Percentiles rank a stretch among this genome's conserved stretches.
These are phyloP conservation scores for Microcyclospora tardicrescens DNA, from an alignment of 2,329 filamentous ascomycete genomes.

Conservation along the genomic window DNA sequence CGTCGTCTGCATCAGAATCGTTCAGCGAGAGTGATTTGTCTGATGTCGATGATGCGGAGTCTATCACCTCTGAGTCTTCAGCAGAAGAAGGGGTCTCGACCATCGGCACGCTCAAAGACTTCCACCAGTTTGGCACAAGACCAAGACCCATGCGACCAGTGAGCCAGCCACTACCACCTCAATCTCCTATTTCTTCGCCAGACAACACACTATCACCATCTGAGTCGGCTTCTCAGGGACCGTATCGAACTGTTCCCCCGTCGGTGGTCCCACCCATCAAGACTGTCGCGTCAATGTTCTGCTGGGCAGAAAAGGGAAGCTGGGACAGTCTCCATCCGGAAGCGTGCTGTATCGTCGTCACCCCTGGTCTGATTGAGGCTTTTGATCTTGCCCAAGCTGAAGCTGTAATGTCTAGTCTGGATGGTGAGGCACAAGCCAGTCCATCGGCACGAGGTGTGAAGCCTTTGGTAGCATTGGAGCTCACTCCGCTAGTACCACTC, in stretches of 20 bases:
- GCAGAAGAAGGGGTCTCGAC: slow-evolving; percentile 35
- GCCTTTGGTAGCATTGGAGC: slow-evolving; percentile 58
- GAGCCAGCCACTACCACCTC: slow-evolving; percentile 10
- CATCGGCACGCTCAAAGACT: slow-evolving; percentile 23
- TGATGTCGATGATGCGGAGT: slow-evolving; percentile 35
- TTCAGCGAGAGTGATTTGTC: slow-evolving; percentile 46
- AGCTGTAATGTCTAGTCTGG: slow-evolving; percentile 28
- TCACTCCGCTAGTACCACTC: slow-evolving; percentile 83
- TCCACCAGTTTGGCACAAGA: slow-evolving; percentile 11
- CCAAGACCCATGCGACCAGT: slow-evolving; percentile 21
- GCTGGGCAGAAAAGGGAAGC: slow-evolving; percentile 49
- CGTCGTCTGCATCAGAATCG: slow-evolving; percentile 58
- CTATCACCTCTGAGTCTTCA: slow-evolving; percentile 37
- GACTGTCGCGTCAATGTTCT: slow-evolving; percentile 47
- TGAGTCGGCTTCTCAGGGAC: slow-evolving; percentile 67
- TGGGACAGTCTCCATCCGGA: slow-evolving; percentile 50
- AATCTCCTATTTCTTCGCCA: slow-evolving; percentile 9
- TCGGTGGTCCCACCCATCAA: slow-evolving; percentile 38
- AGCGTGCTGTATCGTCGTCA: slow-evolving; percentile 50
- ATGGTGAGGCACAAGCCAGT: slow-evolving; percentile 27
- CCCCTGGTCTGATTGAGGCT: slow-evolving; percentile 51
- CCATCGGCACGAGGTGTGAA: slow-evolving; percentile 26
- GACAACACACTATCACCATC: slow-evolving; percentile 50
- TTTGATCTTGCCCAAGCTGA: slow-evolving; percentile 43
- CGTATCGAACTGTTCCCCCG: slow-evolving; percentile 42